phyloP scores from a whole-genome alignment of 352 stramenopile genomes.

The Phytophthora citricola region DNA sequence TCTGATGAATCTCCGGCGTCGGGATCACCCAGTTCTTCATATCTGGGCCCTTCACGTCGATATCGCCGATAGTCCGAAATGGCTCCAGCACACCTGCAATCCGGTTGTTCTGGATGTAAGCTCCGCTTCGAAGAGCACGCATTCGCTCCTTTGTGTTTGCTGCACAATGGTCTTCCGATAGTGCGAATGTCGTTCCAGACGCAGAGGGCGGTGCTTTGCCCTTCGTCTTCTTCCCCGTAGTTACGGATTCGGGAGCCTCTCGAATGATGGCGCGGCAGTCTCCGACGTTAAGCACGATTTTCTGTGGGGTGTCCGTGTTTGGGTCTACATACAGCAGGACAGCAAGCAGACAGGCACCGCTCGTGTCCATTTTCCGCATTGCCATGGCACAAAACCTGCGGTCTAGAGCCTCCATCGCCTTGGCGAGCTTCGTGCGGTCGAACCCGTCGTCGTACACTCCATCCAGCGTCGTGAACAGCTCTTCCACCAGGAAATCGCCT shows the following conservation, averaged over 20 bases:
- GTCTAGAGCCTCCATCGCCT: constrained; percentile 60
- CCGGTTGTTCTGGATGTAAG: constrained; percentile 69
- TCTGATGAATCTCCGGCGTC: constrained; percentile 67
- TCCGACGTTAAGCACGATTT: constrained; percentile 76
- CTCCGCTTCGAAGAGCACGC: constrained; percentile 68
- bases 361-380: constrained; percentile 51
- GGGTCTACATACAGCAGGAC: constrained; percentile 61
- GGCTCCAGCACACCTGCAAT: constrained; percentile 83
- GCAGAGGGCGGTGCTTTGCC: constrained; percentile 3
- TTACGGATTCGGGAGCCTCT: constrained; percentile 28
- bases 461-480: constrained; percentile 57
- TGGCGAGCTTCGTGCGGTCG: constrained; percentile 33
- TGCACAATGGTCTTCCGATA: constrained; percentile 82
- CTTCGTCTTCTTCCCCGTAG: constrained; percentile 14
- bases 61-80: constrained; percentile 86
- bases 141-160: constrained; percentile 60
- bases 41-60: constrained; percentile 76
- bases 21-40: constrained; percentile 83
- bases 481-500: constrained; percentile 60
- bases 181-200: constrained; percentile 26
- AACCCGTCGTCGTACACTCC: constrained; percentile 51
- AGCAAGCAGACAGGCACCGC: constrained; percentile 69
- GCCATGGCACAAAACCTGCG: constrained; percentile 48
- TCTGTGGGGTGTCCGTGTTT: constrained; percentile 39
- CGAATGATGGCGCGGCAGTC: constrained; percentile 73